Evolutionary conservation across 768 basidiomycete genomes (phyloP).

Genomic region (Cystofilobasidium bisporidii): DNA sequence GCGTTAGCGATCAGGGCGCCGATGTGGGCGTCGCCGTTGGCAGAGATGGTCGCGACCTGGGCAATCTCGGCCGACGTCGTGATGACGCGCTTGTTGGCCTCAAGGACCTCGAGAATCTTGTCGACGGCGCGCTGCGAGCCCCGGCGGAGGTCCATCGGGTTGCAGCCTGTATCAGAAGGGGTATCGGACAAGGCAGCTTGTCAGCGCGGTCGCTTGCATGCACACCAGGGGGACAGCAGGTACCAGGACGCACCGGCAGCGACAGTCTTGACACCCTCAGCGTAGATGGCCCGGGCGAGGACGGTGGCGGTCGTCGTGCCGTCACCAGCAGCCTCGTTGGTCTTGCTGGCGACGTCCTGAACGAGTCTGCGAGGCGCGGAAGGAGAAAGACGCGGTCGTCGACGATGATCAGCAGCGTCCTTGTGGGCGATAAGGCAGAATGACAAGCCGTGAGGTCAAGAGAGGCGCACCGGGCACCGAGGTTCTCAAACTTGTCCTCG

Average conservation of each 20-base stretch:
- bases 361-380: slow-evolving; percentile 79
- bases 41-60: slow-evolving; percentile 89
- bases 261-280: slow-evolving; percentile 98
- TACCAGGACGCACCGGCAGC: slow-evolving; percentile 50
- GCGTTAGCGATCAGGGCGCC: slow-evolving; percentile 93
- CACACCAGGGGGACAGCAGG: too few relatives aligned
- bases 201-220: too few relatives aligned
- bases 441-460: neutral
- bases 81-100: slow-evolving; percentile 79
- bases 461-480: slow-evolving; percentile 73
- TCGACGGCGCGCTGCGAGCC: slow-evolving; percentile 95
- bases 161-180: slow-evolving; percentile 57
- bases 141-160: slow-evolving; percentile 99
- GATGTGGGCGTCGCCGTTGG: slow-evolving; percentile 73
- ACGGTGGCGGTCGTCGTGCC: slow-evolving; percentile 98
- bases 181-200: neutral
- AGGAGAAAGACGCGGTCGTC: too few relatives aligned
- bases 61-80: slow-evolving; percentile 97
- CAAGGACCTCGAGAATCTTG: slow-evolving; percentile 82
- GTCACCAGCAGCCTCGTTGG: slow-evolving; percentile 93
- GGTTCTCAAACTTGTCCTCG: slow-evolving; percentile 98
- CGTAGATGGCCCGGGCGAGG: slow-evolving; percentile 91
- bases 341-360: slow-evolving; percentile 92
- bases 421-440: neutral
- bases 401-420: neutral